Base-by-base conservation (phyloP, 176 grass and related monocot genomes). In the Phoenix dactylifera region DNA sequence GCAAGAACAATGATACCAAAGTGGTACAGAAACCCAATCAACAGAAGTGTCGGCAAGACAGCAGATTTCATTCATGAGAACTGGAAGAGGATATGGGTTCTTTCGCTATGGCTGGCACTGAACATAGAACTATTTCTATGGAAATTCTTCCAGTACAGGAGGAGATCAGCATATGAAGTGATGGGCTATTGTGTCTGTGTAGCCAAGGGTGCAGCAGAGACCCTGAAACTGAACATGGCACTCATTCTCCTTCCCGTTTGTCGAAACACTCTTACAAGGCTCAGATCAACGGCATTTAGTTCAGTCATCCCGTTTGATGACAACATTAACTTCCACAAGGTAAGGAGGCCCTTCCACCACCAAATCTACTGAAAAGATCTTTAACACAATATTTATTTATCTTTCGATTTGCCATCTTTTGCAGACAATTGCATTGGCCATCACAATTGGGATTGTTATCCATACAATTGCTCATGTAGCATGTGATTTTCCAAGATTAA, bases 401-500 rank as follows among this genome's bases (percentile, higher is more conserved):
- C 35, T 12, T 44, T 14, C 35, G 1, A 44, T 44, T 44, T 44
- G 35, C 35, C 10, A 44, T 44, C 9, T 14, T 44, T 44, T 44
- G 35, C 35, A 44, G 35, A 44, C 35, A 17, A 78, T 69, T 51
- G 75, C 75, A 49, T 62, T 58, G 16, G 75, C 65, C 59, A 71
- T 72, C 17, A 52, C 59, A 9, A 25, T 62, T 17, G 16, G 25
- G 25, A 30, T 32, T 15, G 6, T 6, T 24, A 1, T 6, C 15
- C 59, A 32, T 32, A 30, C 16, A 16, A 16, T 30, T 16, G 25
- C 1, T 17, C 16, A 62, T 24, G 74, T 98, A 39, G 86, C 94
- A 49, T 98, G 94, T 28, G 94, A 93, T 75, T 98, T 98, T 53
- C 94, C 94, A 1, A 84, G 88, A 69, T 66, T 98, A 23, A 79